Evolutionary conservation across 208 protist species (phyloP), one percentile per base, ranked within the genome.

Genomic region (Naegleria gruberi): DNA sequence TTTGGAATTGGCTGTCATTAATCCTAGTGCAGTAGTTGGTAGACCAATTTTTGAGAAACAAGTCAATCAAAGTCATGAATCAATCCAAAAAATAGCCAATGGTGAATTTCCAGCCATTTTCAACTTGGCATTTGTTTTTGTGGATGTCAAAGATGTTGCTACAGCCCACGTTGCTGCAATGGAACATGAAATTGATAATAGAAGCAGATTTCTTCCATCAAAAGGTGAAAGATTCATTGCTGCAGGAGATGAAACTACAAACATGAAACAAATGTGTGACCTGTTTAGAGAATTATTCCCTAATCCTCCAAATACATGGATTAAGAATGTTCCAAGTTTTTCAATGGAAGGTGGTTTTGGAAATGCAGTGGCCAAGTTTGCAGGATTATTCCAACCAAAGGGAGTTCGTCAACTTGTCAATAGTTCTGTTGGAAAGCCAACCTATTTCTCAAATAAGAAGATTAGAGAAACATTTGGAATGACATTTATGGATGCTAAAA

Each of bases 201-300:
- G 4, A 30, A 3, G 26, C 5, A 15, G 55, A n/a, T 90, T 90
- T 90, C 85, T 90, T n/a, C 83, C 83, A 84, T 55, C 83, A 86
- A 17, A 85, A 30, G 85, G 23, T 84, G 83, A 90, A 90, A 83
- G 44, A 17, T 57, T 46, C 19, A 37, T 46, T 83, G 26, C 85
- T 83, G 46, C 46, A 55, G 4, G 83, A 30, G 57, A 8, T 30
- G 26, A 83, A 5, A 51, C 23, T n/a, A 5, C 26, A 85, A 30
- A 4, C 2, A 46, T 34, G 83, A 30, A 30, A 30, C 4, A n/a
- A 5, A 5, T 73, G 8, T 15, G 26, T n/a, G 8, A 73, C 26
- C 26, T n/a, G 6, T n/a, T 15, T 30, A 73, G 55, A n/a, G 23
- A 73, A 30, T 5, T 5, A 15, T 15, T 73, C 23, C 26, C 8